phyloP scores from a whole-genome alignment of 2,329 filamentous ascomycete species.

The Ophiocordyceps sinensis region DNA sequence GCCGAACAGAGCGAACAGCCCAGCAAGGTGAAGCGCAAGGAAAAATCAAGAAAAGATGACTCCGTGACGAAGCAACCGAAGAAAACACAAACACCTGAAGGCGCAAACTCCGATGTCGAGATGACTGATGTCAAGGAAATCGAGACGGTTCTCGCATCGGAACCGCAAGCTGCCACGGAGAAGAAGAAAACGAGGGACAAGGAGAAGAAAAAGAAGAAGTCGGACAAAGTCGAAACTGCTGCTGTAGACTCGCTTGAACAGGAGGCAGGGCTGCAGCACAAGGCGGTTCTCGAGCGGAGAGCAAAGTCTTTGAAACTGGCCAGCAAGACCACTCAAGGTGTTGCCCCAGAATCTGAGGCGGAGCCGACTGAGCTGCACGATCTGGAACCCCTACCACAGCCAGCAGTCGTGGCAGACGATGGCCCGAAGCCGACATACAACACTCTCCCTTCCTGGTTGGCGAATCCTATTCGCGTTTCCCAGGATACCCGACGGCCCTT shows the following conservation, averaged over 20 bases:
- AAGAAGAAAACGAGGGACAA: slow-evolving; percentile 16
- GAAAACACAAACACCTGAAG: not conserved
- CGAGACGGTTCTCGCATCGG: not conserved
- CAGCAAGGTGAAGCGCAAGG: not conserved
- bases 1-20: not conserved
- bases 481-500: slow-evolving; percentile 48
- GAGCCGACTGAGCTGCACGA: slow-evolving; percentile 44
- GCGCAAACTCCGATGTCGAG: not conserved
- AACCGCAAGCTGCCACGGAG: slow-evolving; percentile 6
- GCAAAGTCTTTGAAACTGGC: slow-evolving; percentile 38
- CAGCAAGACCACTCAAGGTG: slow-evolving; percentile 22
- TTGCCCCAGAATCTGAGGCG: slow-evolving; percentile 14
- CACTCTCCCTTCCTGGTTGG: slow-evolving; percentile 68
- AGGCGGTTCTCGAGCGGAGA: slow-evolving; percentile 38
- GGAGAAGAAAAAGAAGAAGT: slow-evolving; percentile 10
- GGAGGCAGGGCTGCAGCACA: slow-evolving; percentile 25
- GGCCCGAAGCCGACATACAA: slow-evolving; percentile 54
- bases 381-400: slow-evolving; percentile 71
- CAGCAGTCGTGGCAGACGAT: slow-evolving; percentile 43
- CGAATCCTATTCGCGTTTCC: slow-evolving; percentile 55
- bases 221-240: slow-evolving; percentile 1
- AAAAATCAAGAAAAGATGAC: not conserved
- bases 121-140: slow-evolving; percentile 3
- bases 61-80: not conserved
- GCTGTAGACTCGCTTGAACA: slow-evolving; percentile 12